Evolutionary conservation across 805 yeast genomes (phyloP), one percentile per base, ranked within the genome.

Genomic region (Starmerella davenportii): DNA sequence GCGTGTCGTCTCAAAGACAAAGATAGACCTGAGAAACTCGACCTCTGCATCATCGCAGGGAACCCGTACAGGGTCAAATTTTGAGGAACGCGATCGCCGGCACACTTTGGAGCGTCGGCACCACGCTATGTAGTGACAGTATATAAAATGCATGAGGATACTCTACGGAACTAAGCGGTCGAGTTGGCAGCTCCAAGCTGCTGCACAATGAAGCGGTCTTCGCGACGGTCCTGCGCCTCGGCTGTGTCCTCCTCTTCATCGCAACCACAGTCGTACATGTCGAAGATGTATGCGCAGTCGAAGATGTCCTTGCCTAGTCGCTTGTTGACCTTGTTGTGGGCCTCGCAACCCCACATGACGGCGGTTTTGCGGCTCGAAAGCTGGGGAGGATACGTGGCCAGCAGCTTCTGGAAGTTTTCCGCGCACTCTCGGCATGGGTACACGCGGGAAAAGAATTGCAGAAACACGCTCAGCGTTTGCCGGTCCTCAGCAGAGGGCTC

Each of bases 371-470:
- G 66, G 18, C 78, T 67, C 5, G 72, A 64, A 3, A 77, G 66
- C 52, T 90, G 98, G 2, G 94, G 95, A 1, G 98, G 96, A 51
- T 64, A 75, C 50, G 76, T 66, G 40, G 62, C 52, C 40, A 90
- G 59, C 46, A 87, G 60, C 52, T 69, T 60, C 46, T 70, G 77
- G 57, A 90, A 90, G 57, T 90, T 96, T 46, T 80, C 65, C 0
- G 98, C 95, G 60, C 96, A 90, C 55, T 87, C 95, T 3, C 93
- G 93, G 60, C 96, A 87, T 0, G 98, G 98, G 47, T 90, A 90
- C 8, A 90, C 87, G 50, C 85, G 81, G 1, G 90, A 84, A 60
- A 85, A 90, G 27, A 80, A 61, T 18, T 70, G 60, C 17, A 90
- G 66, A 55, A 74, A 90, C 41, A 63, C 68, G 15, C 59, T 51